These are phyloP conservation scores for Pseudonectria foliicola DNA, from an alignment of 2,329 filamentous ascomycete genomes.

Conservation along the genomic window DNA sequence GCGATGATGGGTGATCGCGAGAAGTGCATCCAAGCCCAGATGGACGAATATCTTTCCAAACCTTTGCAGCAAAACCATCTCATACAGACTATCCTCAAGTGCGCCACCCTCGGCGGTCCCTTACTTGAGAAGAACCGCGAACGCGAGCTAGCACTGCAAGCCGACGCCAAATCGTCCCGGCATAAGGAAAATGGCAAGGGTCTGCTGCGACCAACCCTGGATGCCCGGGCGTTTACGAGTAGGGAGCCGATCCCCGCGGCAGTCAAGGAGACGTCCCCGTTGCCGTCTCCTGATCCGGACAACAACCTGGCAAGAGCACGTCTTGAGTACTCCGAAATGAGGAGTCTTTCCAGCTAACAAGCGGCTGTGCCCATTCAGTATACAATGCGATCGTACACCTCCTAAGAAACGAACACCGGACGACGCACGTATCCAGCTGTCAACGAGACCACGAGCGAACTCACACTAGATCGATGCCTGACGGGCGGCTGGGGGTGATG, in stretches of 20 bases:
- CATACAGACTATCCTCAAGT: conserved; percentile 96
- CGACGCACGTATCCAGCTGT: too few species aligned
- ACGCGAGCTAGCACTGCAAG: conserved; percentile 46
- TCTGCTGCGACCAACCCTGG: conserved; percentile 33
- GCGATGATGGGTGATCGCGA: conserved; percentile 98
- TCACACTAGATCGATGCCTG: too few species aligned
- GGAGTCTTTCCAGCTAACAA: conserved; percentile 31
- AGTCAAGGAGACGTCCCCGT: conserved; percentile 55
- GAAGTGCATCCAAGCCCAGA: conserved; percentile 96
- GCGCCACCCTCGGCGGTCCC: conserved; percentile 81
- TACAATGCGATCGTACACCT: conserved; percentile 23
- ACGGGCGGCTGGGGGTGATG: too few species aligned
- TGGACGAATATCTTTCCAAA: conserved; percentile 98
- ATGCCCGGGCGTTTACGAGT: conserved; percentile 63
- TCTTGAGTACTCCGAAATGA: conserved; percentile 34
- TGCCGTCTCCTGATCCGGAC: conserved; percentile 38
- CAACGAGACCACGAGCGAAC: too few species aligned
- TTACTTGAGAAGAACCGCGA: conserved; percentile 70
- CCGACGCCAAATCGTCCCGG: conserved; percentile 39
- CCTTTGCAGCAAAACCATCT: conserved; percentile 94
- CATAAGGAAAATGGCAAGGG: conserved; percentile 31
- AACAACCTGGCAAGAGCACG: conserved; percentile 47
- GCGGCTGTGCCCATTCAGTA: conserved; percentile 15
- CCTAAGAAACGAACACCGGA: conserved; percentile 8
- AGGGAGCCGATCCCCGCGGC: conserved; percentile 49